phyloP scores from a whole-genome alignment of 2,329 filamentous ascomycete genomes.

The Phialophora chinensis region DNA sequence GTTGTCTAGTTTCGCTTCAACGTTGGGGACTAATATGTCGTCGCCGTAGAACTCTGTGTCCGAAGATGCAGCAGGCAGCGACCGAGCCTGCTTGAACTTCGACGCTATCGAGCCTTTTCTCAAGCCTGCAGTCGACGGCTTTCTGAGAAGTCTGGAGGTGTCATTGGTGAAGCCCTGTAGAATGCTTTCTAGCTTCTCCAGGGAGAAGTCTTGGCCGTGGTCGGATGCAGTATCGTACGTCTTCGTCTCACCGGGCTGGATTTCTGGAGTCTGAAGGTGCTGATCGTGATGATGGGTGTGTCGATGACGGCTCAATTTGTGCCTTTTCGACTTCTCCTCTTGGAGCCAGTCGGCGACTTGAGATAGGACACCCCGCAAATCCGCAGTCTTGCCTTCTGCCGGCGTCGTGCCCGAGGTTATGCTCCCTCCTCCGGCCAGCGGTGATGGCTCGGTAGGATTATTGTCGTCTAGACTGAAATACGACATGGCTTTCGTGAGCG shows the following conservation, averaged over 20 bases:
- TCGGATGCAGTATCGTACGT: conserved; percentile 14
- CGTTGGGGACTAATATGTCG: conserved; percentile 82
- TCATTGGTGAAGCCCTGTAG: conserved; percentile 47
- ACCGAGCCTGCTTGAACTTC: conserved; percentile 49
- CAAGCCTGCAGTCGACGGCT: conserved; percentile 42
- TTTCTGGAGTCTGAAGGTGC: conserved; percentile 44
- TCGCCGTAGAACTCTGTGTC: conserved; percentile 82
- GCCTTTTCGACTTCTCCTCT: conserved; percentile 73
- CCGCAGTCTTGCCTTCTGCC: conserved; percentile 32
- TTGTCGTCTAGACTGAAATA: conserved; percentile 33
- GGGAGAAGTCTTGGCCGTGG: conserved; percentile 57
- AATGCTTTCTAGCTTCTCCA: conserved; percentile 83
- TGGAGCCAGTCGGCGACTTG: conserved; percentile 86
- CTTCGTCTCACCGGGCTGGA: conserved; percentile 17
- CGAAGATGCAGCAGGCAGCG: conserved; percentile 66
- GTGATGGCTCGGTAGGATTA: background rate
- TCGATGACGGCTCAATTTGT: conserved; percentile 57
- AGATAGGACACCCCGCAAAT: conserved; percentile 59
- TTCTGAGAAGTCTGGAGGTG: conserved; percentile 42
- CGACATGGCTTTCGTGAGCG: conserved; percentile 32
- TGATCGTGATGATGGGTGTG: conserved; percentile 49
- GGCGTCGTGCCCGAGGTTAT: conserved; percentile 25
- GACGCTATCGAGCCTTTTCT: conserved; percentile 51
- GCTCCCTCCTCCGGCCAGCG: conserved; percentile 2
- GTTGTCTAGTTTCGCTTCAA: conserved; percentile 86